phyloP scores from a whole-genome alignment of 306 rosid species.

The Lablab purpureus region DNA sequence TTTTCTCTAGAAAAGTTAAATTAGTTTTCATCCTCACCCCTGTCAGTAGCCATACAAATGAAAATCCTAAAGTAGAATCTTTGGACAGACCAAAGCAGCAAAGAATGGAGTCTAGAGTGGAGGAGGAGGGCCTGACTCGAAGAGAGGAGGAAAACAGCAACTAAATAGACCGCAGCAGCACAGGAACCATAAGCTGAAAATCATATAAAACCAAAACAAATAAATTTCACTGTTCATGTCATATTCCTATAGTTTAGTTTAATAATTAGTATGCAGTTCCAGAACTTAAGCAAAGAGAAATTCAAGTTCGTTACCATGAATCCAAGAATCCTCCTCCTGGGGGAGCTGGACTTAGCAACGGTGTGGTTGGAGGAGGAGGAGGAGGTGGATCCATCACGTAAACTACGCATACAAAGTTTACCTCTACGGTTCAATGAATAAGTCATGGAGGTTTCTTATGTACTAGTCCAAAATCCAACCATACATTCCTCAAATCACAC shows the following conservation, averaged over 20 bases:
- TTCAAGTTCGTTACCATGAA: constrained; percentile 54
- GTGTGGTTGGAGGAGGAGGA: constrained; percentile 55
- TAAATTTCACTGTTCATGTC: constrained; percentile 13
- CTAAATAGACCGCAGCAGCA: constrained; percentile 78
- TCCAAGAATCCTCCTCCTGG: constrained; percentile 58
- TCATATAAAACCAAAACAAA: constrained; percentile 3
- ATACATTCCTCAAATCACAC: constrained; percentile 49
- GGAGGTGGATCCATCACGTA: constrained; percentile 65
- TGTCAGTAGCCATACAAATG: neutral
- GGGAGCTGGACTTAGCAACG: constrained; percentile 60
- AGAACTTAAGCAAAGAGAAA: neutral
- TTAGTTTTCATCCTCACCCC: neutral
- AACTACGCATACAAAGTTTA: neutral
- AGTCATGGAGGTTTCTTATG: constrained; percentile 31
- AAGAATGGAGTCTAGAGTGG: constrained; percentile 54
- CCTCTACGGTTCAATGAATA: neutral
- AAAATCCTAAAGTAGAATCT: neutral
- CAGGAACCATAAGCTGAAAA: constrained; percentile 74
- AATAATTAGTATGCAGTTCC: neutral
- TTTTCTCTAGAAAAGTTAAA: neutral
- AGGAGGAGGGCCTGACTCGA: constrained; percentile 72
- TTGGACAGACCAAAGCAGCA: constrained; percentile 13
- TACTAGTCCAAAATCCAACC: constrained; percentile 27
- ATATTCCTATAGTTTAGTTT: neutral
- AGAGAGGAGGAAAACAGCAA: constrained; percentile 80